These are phyloP conservation scores for Aaosphaeria arxii DNA, from an alignment of 2,329 filamentous ascomycete species.

Conservation along the genomic window DNA sequence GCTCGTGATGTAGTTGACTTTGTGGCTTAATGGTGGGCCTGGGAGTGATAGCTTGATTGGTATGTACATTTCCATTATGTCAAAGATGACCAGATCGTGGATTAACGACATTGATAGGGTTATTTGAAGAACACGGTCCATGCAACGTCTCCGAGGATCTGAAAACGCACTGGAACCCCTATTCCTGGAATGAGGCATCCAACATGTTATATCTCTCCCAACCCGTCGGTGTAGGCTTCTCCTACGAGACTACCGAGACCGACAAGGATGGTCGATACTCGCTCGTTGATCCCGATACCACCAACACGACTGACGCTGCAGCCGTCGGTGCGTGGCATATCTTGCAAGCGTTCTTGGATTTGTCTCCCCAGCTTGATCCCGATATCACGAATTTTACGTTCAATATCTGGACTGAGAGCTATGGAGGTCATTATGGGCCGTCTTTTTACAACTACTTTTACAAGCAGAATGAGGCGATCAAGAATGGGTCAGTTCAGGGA, in stretches of 20 bases:
- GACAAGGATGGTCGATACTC: slow-evolving; percentile 13
- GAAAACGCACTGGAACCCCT: slow-evolving; percentile 15
- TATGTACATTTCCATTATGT: slow-evolving; percentile 34
- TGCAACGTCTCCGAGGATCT: slow-evolving; percentile 15
- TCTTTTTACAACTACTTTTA: slow-evolving; percentile 53
- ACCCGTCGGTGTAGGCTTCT: slow-evolving; percentile 7
- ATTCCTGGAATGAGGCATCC: slow-evolving; percentile 12
- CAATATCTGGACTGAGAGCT: slow-evolving; percentile 17
- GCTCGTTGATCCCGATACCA: slow-evolving; percentile 5
- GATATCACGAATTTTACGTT: slow-evolving; percentile 11
- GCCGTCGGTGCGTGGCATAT: slow-evolving; percentile 16
- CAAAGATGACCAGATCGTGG: slow-evolving; percentile 15
- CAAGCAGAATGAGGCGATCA: slow-evolving; percentile 52
- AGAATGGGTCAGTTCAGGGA: slow-evolving; percentile 23
- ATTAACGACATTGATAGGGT: slow-evolving; percentile 16
- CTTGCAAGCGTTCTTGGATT: slow-evolving; percentile 6
- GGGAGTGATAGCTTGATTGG: slow-evolving; percentile 55
- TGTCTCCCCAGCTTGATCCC: slow-evolving; percentile 17
- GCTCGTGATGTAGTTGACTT: slow-evolving; percentile 26
- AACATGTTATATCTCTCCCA: slow-evolving; percentile 11
- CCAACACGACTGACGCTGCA: slow-evolving; percentile 16
- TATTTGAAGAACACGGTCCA: slow-evolving; percentile 14
- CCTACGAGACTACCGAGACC: slow-evolving; percentile 11
- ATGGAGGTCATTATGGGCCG: slow-evolving; percentile 56
- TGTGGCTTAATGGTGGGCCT: slow-evolving; percentile 54